phyloP scores from a whole-genome alignment of 176 grass and related monocot species.

The Juncus inflexus region DNA sequence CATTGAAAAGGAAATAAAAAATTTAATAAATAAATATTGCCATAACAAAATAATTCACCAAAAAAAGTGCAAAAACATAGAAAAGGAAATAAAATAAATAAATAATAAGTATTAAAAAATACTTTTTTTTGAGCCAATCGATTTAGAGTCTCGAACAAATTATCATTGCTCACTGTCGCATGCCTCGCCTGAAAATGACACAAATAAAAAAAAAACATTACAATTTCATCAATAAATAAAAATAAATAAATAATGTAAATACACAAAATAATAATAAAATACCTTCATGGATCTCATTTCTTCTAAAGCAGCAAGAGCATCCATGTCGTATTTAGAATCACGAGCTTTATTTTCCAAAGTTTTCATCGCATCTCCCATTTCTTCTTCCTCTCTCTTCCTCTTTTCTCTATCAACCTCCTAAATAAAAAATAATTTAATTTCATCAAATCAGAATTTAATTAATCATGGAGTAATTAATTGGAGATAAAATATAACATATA shows the following conservation, averaged over 20 bases:
- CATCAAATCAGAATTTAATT: not conserved
- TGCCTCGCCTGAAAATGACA: conserved; percentile 68
- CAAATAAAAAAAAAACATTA: conserved; percentile 8
- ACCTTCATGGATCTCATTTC: conserved; percentile 58
- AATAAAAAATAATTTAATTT: conserved; percentile 3
- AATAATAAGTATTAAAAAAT: not conserved
- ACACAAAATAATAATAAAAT: conserved; percentile 3
- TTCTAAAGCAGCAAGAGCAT: conserved; percentile 50
- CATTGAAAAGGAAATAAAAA: no score
- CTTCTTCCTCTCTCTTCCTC: conserved; percentile 41
- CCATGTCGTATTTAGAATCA: conserved; percentile 48
- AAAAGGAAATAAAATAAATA: not conserved
- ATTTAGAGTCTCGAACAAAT: conserved; percentile 87
- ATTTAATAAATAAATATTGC: no score
- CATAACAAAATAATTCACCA: no score
- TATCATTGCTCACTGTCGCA: conserved; percentile 74
- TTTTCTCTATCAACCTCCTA: conserved; percentile 28
- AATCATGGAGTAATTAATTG: no score
- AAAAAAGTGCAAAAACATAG: no score
- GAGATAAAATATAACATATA: no score
- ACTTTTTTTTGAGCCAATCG: conserved; percentile 56
- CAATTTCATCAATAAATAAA: no score
- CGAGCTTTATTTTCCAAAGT: conserved; percentile 44
- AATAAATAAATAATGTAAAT: no score
- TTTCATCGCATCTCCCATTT: conserved; percentile 62